These are phyloP conservation scores for Hydrangea macrophylla DNA, from an alignment of 148 eudicot species.

Conservation along the genomic window DNA sequence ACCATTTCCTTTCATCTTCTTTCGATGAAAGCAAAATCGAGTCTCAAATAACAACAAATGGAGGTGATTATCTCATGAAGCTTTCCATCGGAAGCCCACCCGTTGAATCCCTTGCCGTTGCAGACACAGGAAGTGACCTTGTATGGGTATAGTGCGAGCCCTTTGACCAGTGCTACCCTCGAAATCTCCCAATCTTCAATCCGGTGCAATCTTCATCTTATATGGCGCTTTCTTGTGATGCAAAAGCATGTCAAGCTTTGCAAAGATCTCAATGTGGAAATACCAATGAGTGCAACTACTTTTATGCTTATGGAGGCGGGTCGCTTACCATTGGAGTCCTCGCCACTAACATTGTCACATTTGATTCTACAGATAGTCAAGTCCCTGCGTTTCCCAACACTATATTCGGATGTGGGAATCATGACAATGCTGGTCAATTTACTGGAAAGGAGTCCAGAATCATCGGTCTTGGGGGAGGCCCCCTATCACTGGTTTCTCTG, in stretches of 20 bases:
- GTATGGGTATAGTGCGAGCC: constrained; percentile 37
- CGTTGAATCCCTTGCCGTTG: constrained; percentile 18
- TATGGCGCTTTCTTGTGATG: constrained; percentile 17
- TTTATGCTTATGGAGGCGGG: not conserved
- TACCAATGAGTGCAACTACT: not conserved
- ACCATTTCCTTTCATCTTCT: too few relatives aligned
- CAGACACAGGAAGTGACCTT: constrained; percentile 38
- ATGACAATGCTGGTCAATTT: too few relatives aligned
- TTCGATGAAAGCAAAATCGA: too few relatives aligned
- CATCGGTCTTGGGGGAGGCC: too few relatives aligned
- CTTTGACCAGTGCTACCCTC: constrained; percentile 20
- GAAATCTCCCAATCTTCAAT: constrained; percentile 19
- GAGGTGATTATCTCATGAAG: too few relatives aligned
- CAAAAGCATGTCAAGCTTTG: constrained; percentile 11
- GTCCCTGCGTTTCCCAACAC: not conserved
- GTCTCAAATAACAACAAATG: too few relatives aligned
- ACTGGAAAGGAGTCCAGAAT: too few relatives aligned
- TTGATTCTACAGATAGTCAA: not conserved
- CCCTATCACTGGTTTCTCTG: too few relatives aligned
- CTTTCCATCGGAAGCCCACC: constrained; percentile 32
- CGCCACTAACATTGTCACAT: not conserved
- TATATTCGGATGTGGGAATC: too few relatives aligned
- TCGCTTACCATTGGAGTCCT: not conserved
- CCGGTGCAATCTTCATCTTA: constrained; percentile 32
- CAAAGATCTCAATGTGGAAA: not conserved